These are phyloP conservation scores for Citropsis articulata DNA, from an alignment of 345 rosid genomes.

Conservation along the genomic window DNA sequence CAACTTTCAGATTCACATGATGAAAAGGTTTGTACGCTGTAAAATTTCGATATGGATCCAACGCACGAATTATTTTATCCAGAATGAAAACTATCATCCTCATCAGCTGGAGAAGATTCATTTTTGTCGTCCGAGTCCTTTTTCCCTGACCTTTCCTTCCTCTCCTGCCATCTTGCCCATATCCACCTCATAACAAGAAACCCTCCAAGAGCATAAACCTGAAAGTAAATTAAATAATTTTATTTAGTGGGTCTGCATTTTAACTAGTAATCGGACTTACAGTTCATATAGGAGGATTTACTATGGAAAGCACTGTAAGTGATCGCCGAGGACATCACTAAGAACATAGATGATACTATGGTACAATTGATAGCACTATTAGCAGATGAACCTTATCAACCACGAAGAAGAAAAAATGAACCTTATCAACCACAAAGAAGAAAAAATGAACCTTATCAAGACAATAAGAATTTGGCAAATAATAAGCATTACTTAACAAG, in stretches of 20 bases:
- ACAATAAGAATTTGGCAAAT: not conserved
- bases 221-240: slow-evolving; percentile 16
- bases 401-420: not conserved
- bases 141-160: slow-evolving; percentile 54
- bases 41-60: not conserved
- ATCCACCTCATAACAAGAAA: slow-evolving; percentile 75
- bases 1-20: not conserved
- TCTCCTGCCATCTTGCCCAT: slow-evolving; percentile 87
- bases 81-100: slow-evolving; percentile 16
- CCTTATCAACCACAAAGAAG: not conserved
- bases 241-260: not conserved
- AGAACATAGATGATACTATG: not conserved
- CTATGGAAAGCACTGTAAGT: not conserved
- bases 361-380: not conserved
- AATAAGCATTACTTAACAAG: not conserved
- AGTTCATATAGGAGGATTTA: not conserved
- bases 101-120: slow-evolving; percentile 34
- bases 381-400: too few relatives aligned
- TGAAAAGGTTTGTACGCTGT: not conserved
- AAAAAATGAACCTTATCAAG: not conserved
- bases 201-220: slow-evolving; percentile 87
- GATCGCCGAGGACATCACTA: not conserved
- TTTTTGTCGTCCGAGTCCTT: slow-evolving; percentile 34
- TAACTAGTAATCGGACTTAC: not conserved
- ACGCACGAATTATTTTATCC: not conserved